These are phyloP conservation scores for Craspedostauros australis DNA, from an alignment of 108 stramenopile species.

Conservation along the genomic window DNA sequence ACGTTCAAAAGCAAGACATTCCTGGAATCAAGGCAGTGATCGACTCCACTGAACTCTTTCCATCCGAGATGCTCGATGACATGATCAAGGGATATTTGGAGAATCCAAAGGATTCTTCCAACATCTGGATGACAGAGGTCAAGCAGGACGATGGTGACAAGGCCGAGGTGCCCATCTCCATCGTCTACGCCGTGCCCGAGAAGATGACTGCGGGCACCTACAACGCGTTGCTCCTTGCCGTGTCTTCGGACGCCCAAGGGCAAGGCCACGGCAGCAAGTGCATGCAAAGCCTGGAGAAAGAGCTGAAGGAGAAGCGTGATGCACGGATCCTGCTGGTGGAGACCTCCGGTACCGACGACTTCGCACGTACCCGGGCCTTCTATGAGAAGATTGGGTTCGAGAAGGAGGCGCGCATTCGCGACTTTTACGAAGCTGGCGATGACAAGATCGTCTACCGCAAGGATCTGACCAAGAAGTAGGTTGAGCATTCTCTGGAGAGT, in stretches of 20 bases:
- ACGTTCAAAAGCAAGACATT: background rate
- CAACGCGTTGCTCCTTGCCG: background rate
- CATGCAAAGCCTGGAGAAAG: background rate
- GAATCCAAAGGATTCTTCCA: background rate
- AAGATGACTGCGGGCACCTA: slow-evolving; percentile 1
- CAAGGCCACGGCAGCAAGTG: background rate
- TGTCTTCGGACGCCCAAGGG: background rate
- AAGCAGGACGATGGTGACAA: too few species aligned
- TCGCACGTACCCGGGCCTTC: background rate
- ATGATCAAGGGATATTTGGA: background rate
- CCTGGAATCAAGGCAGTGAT: background rate
- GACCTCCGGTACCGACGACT: background rate
- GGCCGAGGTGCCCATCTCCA: background rate
- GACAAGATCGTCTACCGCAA: slow-evolving; percentile 2
- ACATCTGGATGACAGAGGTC: background rate
- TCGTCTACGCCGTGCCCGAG: background rate
- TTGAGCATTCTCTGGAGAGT: background rate
- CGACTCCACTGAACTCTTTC: background rate
- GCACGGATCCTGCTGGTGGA: background rate
- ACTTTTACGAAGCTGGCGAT: background rate
- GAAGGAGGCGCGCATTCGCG: slow-evolving; percentile 1
- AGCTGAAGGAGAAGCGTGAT: background rate
- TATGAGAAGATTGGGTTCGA: background rate
- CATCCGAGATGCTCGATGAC: background rate
- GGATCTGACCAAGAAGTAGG: background rate